Evolutionary conservation across 345 rosid genomes (phyloP), one percentile per base, ranked within the genome.

Genomic region (Bruguiera sexangula): DNA sequence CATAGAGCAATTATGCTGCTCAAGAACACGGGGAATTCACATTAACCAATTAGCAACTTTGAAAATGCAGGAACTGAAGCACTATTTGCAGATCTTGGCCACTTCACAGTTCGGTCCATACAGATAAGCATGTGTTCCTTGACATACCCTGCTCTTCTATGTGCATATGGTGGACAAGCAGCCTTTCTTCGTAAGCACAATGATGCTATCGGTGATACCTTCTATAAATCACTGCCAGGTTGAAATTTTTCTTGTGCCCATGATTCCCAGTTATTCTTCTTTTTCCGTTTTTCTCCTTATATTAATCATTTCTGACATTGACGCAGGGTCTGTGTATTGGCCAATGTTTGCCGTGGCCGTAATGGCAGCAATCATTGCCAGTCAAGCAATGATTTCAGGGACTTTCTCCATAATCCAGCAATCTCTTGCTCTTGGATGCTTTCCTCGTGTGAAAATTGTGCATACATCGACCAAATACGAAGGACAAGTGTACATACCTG

Each of bases 401-500:
- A 72, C 91, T 0, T 88, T 86, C 76, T 84, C 91, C 0, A 85
- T 85, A 22, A 78, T 86, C 66, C 87, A 88, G 37, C 93, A 88
- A 64, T 88, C 89, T 9, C 80, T 83, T 43, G 68, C 90, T 0
- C 63, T 88, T 0, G 91, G 91, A 5, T 86, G 93, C 46, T 88
- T 86, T 66, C 88, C 93, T 36, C 82, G 78, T 0, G 93, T 88
- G n/a, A 88, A 82, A 70, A 48, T 88, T 21, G 83, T 86, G 19
- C 90, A 86, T 48, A 88, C 86, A 1, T 88, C 93, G 0, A 3
- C 84, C 0, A 77, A 82, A 60, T 76, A 79, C 21, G 81, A 70
- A 53, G 93, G 93, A 6, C 93, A 86, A 65, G 87, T 86, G 39
- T 86, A 84, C 48, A 65, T 88, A 19, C 90, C 90, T 0, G 89